Evolutionary conservation across 2,329 filamentous ascomycete genomes (phyloP).

Genomic region (Epicoccum nigrum): DNA sequence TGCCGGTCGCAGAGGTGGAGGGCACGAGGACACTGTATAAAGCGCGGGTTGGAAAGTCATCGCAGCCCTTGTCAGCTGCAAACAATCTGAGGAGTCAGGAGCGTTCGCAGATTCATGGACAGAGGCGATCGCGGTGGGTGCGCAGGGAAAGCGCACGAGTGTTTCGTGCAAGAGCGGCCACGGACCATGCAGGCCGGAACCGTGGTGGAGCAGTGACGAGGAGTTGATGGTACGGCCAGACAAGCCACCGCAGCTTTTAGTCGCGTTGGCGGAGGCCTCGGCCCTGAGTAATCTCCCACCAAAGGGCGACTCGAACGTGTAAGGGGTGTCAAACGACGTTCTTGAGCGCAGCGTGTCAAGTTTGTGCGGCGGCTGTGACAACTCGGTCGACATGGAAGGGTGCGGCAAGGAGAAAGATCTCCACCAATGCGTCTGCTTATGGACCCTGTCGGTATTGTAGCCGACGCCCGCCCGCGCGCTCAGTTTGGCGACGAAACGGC

Average conservation of each 20-base stretch:
- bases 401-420: background rate
- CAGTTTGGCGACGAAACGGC: slow-evolving; percentile 7
- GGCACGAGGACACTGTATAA: slow-evolving; percentile 9
- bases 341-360: background rate
- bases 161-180: slow-evolving; percentile 17
- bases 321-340: background rate
- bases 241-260: slow-evolving; percentile 13
- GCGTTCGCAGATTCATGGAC: slow-evolving; percentile 47
- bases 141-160: slow-evolving; percentile 14
- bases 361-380: background rate
- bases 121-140: slow-evolving; percentile 10
- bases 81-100: slow-evolving; percentile 36
- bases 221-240: background rate
- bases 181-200: slow-evolving; percentile 8
- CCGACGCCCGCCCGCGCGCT: slow-evolving; percentile 5
- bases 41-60: slow-evolving; percentile 24
- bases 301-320: background rate
- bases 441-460: slow-evolving; percentile 6
- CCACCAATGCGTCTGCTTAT: slow-evolving; percentile 9
- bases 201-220: slow-evolving; percentile 11
- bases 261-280: slow-evolving; percentile 8
- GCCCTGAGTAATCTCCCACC: background rate
- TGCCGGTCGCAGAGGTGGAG: slow-evolving; percentile 3
- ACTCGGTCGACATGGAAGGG: background rate
- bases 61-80: slow-evolving; percentile 42